These are phyloP conservation scores for Taiwanofungus camphoratus DNA, from an alignment of 1,284 basidiomycete genomes.

Conservation along the genomic window DNA sequence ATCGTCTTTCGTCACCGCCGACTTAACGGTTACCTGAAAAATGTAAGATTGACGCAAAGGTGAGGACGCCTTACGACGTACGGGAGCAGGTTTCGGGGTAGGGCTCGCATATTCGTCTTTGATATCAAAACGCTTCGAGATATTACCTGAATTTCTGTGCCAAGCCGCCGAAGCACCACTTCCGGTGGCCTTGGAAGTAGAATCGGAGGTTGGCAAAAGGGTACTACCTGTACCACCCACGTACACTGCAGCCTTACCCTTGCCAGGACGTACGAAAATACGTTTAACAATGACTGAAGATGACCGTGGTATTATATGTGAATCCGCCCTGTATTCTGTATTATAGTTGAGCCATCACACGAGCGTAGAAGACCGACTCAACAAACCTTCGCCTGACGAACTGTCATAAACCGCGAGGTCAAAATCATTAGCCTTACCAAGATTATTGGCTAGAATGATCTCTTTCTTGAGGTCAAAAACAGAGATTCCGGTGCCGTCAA, in stretches of 20 bases:
- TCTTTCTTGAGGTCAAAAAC: slow-evolving; percentile 99
- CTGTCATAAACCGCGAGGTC: slow-evolving; percentile 87
- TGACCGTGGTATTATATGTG: slow-evolving; percentile 87
- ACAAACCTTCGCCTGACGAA: slow-evolving; percentile 81
- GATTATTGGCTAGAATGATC: slow-evolving; percentile 93
- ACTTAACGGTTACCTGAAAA: slow-evolving; percentile 28
- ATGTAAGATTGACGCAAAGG: not conserved
- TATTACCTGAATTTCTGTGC: slow-evolving; percentile 55
- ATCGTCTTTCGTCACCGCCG: slow-evolving; percentile 53
- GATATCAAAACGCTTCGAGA: slow-evolving; percentile 89
- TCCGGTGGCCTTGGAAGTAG: slow-evolving; percentile 23
- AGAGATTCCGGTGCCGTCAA: slow-evolving; percentile 98
- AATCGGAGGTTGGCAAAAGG: slow-evolving; percentile 18
- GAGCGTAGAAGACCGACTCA: not conserved
- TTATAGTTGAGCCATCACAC: not conserved
- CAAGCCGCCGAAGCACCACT: slow-evolving; percentile 35
- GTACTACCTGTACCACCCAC: slow-evolving; percentile 53
- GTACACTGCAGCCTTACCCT: slow-evolving; percentile 89
- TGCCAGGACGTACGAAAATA: slow-evolving; percentile 85
- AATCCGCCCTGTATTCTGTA: slow-evolving; percentile 90
- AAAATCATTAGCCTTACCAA: slow-evolving; percentile 96
- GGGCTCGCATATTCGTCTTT: slow-evolving; percentile 51
- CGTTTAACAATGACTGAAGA: slow-evolving; percentile 93
- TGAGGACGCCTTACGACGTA: slow-evolving; percentile 6
- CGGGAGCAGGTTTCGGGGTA: slow-evolving; percentile 20